Percentiles rank a stretch among this genome's conserved stretches.
phyloP scores from a whole-genome alignment of 106 monocot genomes.

The Xerophyta viscosa region DNA sequence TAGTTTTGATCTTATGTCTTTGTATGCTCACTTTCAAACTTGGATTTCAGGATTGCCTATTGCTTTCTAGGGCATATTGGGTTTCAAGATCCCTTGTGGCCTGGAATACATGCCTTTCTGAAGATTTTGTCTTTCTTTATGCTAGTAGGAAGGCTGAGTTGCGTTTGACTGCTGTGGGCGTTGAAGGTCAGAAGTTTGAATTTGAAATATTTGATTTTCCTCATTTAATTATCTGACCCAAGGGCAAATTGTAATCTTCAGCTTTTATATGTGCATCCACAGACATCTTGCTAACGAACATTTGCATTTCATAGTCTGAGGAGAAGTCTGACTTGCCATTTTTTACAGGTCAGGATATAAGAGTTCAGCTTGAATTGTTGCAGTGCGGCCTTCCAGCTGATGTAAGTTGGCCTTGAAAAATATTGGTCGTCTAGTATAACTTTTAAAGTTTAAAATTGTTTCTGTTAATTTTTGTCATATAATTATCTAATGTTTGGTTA shows the following conservation, averaged over 20 bases:
- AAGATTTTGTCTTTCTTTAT: constrained; percentile 40
- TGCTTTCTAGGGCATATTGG: constrained; percentile 66
- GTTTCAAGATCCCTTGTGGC: constrained; percentile 61
- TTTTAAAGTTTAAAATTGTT: not conserved
- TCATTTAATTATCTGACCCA: too few relatives aligned
- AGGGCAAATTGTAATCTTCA: too few relatives aligned
- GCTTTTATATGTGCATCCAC: too few relatives aligned
- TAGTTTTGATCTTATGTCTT: too few relatives aligned
- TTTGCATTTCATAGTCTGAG: too few relatives aligned
- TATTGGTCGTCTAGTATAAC: not conserved
- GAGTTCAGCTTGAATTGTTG: constrained; percentile 55
- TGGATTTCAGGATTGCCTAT: constrained; percentile 34
- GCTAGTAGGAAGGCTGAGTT: constrained; percentile 49
- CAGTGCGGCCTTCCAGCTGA: constrained; percentile 40
- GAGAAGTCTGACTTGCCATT: not conserved
- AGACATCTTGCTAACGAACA: too few relatives aligned
- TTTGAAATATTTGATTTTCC: too few relatives aligned
- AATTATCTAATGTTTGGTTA: not conserved
- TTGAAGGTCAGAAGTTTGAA: constrained; percentile 47
- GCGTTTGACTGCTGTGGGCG: constrained; percentile 23
- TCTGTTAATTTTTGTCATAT: too few relatives aligned
- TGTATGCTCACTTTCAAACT: not conserved
- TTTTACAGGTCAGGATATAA: constrained; percentile 57
- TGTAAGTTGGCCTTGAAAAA: constrained; percentile 26
- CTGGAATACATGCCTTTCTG: constrained; percentile 46